Conservation (phyloP, 768 basidiomycete species). For the Kwoniella mangroviensis region DNA sequence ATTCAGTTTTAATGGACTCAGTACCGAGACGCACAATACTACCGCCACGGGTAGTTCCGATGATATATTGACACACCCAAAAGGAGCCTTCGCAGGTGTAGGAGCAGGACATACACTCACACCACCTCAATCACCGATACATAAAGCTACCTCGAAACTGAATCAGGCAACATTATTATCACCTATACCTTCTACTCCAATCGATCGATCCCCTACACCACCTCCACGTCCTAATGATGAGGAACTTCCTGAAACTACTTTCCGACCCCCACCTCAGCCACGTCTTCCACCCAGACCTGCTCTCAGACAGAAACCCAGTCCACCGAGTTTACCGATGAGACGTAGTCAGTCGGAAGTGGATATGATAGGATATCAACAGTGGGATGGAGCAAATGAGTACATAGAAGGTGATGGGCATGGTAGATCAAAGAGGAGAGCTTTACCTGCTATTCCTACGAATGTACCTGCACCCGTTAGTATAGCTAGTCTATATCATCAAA, state of each 20-base stretch:
- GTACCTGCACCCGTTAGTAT: conserved; percentile 33
- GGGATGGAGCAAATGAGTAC: conserved; percentile 16
- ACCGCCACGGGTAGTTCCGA: not conserved
- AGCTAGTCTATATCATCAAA: not conserved
- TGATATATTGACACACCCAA: conserved; percentile 2
- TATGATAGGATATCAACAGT: conserved; percentile 19
- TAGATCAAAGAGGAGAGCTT: conserved; percentile 30
- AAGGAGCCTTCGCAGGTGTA: conserved; percentile 40
- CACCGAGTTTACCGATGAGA: conserved; percentile 15
- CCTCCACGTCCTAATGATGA: conserved; percentile 24
- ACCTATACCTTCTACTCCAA: conserved; percentile 20
- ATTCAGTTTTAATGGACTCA: conserved; percentile 11
- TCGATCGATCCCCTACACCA: conserved; percentile 24
- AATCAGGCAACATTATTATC: conserved; percentile 27
- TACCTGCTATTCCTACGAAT: conserved; percentile 35
- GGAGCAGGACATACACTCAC: conserved; percentile 50
- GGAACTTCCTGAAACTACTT: conserved; percentile 30
- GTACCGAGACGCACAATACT: conserved; percentile 30
- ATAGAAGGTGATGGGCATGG: conserved; percentile 18
- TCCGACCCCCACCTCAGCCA: conserved; percentile 8
- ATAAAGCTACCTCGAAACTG: conserved; percentile 23
- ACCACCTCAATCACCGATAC: conserved; percentile 43
- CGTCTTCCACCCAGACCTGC: conserved; percentile 10
- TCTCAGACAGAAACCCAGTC: not conserved
- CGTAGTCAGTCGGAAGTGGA: conserved; percentile 14